These are phyloP conservation scores for Solanum dulcamara DNA, from an alignment of 257 asterid species.

Conservation along the genomic window DNA sequence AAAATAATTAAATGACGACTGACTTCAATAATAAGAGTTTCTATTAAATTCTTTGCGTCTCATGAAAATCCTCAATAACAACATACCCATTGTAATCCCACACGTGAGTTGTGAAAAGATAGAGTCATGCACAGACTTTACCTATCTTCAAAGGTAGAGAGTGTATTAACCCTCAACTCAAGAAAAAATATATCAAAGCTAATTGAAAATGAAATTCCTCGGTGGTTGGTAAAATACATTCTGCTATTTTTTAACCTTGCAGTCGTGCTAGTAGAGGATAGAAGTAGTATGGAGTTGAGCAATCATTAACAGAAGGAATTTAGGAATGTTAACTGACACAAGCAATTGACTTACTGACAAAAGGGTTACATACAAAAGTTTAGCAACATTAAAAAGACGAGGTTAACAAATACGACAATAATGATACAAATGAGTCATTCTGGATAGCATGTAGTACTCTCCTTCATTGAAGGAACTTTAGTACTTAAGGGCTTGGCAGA, in stretches of 20 bases:
- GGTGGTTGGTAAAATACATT: not conserved
- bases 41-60: not conserved
- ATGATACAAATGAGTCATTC: not conserved
- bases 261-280: not conserved
- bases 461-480: not conserved
- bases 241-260: not conserved
- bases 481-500: not conserved
- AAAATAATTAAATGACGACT: not conserved
- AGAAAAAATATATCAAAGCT: not conserved
- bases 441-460: not conserved
- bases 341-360: not conserved
- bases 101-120: not conserved
- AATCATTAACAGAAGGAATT: not conserved
- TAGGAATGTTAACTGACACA: not conserved
- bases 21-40: not conserved
- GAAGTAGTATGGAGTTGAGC: not conserved
- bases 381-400: not conserved
- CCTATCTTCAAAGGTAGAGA: not conserved
- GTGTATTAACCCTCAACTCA: not conserved
- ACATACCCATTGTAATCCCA: too few species aligned
- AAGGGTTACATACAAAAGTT: not conserved
- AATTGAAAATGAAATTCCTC: not conserved
- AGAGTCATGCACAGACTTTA: not conserved
- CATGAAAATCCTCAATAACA: not conserved
- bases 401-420: not conserved